phyloP scores from a whole-genome alignment of 768 basidiomycete genomes.

The Hydnum rufescens region DNA sequence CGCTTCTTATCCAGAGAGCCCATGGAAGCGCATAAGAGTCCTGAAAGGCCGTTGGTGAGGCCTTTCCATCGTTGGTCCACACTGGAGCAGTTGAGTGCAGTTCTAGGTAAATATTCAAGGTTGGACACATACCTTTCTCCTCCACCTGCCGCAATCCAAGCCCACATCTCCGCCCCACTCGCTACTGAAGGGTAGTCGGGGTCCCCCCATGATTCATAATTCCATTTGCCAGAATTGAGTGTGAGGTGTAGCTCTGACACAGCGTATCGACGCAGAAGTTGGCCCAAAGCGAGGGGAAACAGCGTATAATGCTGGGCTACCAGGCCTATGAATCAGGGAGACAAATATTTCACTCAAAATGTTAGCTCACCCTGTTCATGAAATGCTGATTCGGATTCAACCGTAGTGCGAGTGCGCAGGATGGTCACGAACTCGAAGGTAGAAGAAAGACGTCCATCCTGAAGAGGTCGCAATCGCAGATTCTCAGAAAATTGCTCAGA shows the following conservation, averaged over 20 bases:
- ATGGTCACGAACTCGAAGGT: slow-evolving; percentile 69
- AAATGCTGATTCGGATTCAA: slow-evolving; percentile 25
- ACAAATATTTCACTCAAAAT: slow-evolving; percentile 24
- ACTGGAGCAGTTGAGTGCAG: slow-evolving; percentile 20
- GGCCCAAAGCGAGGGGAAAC: slow-evolving; percentile 71
- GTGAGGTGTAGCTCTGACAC: slow-evolving; percentile 78
- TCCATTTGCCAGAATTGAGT: slow-evolving; percentile 84
- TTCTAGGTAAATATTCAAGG: not conserved
- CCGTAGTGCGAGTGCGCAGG: too few species aligned
- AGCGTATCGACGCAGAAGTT: slow-evolving; percentile 68
- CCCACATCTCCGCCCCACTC: slow-evolving; percentile 78
- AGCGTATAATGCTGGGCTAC: slow-evolving; percentile 70
- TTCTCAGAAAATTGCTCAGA: slow-evolving; percentile 28
- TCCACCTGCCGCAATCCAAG: slow-evolving; percentile 47
- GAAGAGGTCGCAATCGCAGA: slow-evolving; percentile 37
- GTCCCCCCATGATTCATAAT: slow-evolving; percentile 66
- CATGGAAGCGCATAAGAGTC: slow-evolving; percentile 86
- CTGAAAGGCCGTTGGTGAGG: slow-evolving; percentile 74
- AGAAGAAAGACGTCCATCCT: slow-evolving; percentile 66
- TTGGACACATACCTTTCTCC: not conserved
- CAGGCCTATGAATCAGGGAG: not conserved
- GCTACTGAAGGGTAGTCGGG: slow-evolving; percentile 59
- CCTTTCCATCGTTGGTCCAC: slow-evolving; percentile 65
- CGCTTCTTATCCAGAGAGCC: slow-evolving; percentile 55
- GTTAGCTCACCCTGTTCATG: slow-evolving; percentile 33